These are phyloP conservation scores for Quercus tomentella DNA, from an alignment of 331 rosid species.

Conservation along the genomic window DNA sequence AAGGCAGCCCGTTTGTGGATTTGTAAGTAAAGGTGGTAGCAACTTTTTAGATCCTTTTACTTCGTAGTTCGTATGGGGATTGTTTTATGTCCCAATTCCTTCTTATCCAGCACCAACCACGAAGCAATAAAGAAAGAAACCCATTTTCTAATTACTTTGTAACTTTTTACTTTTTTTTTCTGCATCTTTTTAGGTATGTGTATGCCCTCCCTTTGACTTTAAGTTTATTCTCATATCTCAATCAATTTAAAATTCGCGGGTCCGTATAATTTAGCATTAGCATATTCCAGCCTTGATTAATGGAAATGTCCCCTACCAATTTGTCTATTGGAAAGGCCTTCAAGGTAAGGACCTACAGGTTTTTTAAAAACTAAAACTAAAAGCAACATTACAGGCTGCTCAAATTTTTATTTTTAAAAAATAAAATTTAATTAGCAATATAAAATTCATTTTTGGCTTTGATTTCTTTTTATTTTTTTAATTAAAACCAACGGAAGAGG, in stretches of 20 bases:
- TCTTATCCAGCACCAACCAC: conserved; percentile 3
- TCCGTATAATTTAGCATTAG: conserved; percentile 21
- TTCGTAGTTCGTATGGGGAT: not conserved
- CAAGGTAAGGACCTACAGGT: not conserved
- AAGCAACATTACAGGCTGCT: not conserved
- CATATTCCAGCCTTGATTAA: conserved; percentile 48
- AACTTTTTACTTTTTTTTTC: not conserved
- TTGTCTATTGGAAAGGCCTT: conserved; percentile 19
- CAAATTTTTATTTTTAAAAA: not conserved
- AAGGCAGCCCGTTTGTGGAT: not conserved
- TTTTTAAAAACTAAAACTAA: not conserved
- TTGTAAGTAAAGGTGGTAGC: not conserved
- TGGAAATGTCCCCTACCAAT: conserved; percentile 21
- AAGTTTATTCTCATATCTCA: not conserved
- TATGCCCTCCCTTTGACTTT: conserved; percentile 6
- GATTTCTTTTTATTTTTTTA: not conserved
- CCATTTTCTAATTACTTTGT: not conserved
- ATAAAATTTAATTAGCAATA: no score
- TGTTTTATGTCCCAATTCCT: conserved; percentile 8
- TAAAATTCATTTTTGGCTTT: no score
- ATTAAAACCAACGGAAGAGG: not conserved
- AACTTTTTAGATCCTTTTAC: conserved; percentile 2
- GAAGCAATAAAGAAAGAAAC: not conserved
- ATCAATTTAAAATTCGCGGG: not conserved
- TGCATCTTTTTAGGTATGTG: not conserved